A percentile compares a stretch with the other conserved stretches of the same genome.
Conservation (phyloP, 140 eudicot species). For the Stevia rebaudiana region DNA sequence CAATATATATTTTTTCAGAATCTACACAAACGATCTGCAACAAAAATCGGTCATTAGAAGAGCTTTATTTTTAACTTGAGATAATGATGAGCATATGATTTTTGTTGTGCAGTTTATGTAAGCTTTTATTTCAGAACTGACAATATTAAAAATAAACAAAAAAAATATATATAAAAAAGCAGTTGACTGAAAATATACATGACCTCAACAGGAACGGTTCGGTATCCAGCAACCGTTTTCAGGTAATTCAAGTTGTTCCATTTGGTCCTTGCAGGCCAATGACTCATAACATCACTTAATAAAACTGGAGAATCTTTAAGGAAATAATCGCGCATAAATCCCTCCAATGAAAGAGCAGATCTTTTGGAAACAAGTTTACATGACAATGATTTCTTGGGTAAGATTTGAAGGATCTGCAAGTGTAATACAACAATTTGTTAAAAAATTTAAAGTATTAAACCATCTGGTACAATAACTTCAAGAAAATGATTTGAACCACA, state of each 20-base stretch:
- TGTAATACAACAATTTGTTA: constrained; percentile 14
- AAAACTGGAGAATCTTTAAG: constrained; percentile 76
- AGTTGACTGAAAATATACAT: constrained; percentile 22
- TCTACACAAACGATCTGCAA: constrained; percentile 31
- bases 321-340: constrained; percentile 75
- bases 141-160: not conserved
- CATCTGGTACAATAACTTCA: constrained; percentile 27
- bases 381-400: constrained; percentile 74
- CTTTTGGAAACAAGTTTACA: constrained; percentile 51
- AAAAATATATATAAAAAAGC: too few relatives aligned
- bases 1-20: constrained; percentile 28
- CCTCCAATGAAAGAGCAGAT: constrained; percentile 73
- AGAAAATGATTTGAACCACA: constrained; percentile 25
- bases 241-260: constrained; percentile 88
- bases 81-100: not conserved
- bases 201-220: constrained; percentile 99
- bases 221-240: constrained; percentile 74
- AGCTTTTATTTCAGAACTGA: not conserved
- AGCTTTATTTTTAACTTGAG: constrained; percentile 13
- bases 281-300: constrained; percentile 73
- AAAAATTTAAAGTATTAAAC: constrained; percentile 5
- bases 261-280: constrained; percentile 88
- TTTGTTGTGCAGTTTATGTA: constrained; percentile 1
- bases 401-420: constrained; percentile 44
- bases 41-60: constrained; percentile 19